phyloP scores from a whole-genome alignment of 805 yeast species.

The Ogataea paraovalis region DNA sequence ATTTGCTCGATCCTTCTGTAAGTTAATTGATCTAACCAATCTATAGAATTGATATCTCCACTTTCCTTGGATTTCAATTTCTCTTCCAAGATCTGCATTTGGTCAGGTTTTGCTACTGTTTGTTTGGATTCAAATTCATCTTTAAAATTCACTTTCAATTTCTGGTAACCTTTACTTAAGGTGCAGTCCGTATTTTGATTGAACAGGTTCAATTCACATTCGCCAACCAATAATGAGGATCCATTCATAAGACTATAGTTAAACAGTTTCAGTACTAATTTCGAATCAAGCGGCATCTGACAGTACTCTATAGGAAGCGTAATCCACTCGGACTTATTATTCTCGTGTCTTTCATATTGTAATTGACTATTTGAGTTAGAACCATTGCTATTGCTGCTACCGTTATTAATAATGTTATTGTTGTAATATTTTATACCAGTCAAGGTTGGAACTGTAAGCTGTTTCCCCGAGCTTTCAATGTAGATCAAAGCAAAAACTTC shows the following conservation, averaged over 20 bases:
- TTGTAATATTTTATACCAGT: conserved; percentile 16
- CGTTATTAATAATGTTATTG: background rate
- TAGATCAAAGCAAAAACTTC: conserved; percentile 13
- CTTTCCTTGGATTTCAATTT: conserved; percentile 59
- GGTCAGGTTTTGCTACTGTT: conserved; percentile 18
- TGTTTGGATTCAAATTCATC: conserved; percentile 6
- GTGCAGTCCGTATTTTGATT: conserved; percentile 42
- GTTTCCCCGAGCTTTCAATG: conserved; percentile 20
- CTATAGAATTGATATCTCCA: conserved; percentile 56
- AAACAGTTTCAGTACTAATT: conserved; percentile 58
- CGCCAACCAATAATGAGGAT: conserved; percentile 51
- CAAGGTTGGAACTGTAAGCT: conserved; percentile 20
- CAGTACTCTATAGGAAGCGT: conserved; percentile 66
- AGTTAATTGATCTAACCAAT: conserved; percentile 74
- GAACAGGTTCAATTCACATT: conserved; percentile 57
- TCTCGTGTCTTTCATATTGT: background rate
- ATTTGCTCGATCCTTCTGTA: conserved; percentile 49
- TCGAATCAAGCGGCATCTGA: conserved; percentile 64
- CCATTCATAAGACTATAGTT: conserved; percentile 55
- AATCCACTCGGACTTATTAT: conserved; percentile 52
- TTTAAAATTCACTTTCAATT: conserved; percentile 34
- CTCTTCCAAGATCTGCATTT: conserved; percentile 46
- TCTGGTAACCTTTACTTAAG: conserved; percentile 69
- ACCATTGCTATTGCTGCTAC: background rate
- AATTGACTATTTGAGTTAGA: background rate